Percentiles rank a stretch among this genome's conserved stretches.
Evolutionary conservation across 257 asterid genomes (phyloP).

Genomic region (Capsicum pubescens): DNA sequence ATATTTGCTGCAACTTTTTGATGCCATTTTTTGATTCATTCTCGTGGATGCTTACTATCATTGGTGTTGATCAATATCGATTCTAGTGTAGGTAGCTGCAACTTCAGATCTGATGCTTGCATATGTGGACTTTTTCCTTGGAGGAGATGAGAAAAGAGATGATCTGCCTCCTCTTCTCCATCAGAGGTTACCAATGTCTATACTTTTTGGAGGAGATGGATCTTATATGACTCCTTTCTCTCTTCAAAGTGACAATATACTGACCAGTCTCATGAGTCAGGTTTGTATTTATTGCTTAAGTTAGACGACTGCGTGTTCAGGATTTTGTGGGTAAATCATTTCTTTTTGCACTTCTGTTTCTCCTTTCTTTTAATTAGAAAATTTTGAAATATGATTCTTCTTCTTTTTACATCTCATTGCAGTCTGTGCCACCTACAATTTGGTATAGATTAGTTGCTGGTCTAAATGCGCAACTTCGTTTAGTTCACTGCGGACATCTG

Average conservation of each 20-base stretch:
- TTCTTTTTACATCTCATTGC: slow-evolving; percentile 41
- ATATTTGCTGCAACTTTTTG: neutral
- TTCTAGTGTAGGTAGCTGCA: slow-evolving; percentile 70
- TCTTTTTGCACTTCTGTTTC: slow-evolving; percentile 23
- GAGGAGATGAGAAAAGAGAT: slow-evolving; percentile 87
- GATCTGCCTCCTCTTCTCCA: slow-evolving; percentile 87
- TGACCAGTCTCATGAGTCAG: slow-evolving; percentile 86
- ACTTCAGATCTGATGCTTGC: slow-evolving; percentile 87
- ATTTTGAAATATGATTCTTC: neutral
- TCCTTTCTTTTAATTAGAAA: slow-evolving; percentile 23
- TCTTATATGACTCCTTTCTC: slow-evolving; percentile 91
- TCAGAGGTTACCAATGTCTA: slow-evolving; percentile 79
- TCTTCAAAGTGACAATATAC: slow-evolving; percentile 75
- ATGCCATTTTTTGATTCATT: slow-evolving; percentile 13
- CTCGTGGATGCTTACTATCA: neutral
- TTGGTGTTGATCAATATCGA: slow-evolving; percentile 5
- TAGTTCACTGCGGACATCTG: slow-evolving; percentile 78
- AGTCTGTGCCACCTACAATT: slow-evolving; percentile 87
- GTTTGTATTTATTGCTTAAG: slow-evolving; percentile 41
- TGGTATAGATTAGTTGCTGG: slow-evolving; percentile 94
- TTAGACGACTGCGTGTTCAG: slow-evolving; percentile 26
- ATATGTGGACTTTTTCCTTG: slow-evolving; percentile 90
- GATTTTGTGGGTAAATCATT: slow-evolving; percentile 18
- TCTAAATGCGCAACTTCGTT: slow-evolving; percentile 87
- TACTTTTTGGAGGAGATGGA: slow-evolving; percentile 92